Conservation (phyloP, 495 filamentous ascomycete genomes). For the Penicillium angulare region DNA sequence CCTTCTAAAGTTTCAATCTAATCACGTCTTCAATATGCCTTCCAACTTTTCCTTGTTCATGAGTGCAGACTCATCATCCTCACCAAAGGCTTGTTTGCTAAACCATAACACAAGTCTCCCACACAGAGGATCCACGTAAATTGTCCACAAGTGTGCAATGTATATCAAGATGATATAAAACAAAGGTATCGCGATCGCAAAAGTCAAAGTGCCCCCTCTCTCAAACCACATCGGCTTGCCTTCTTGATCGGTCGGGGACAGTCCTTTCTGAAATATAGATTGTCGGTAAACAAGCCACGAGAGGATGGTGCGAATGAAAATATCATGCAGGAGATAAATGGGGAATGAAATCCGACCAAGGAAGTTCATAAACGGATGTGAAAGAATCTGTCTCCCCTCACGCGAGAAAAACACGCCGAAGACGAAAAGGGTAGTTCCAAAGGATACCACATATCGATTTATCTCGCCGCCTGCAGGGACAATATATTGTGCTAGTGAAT, state of each 20-base stretch:
- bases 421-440: background rate
- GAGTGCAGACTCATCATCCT: background rate
- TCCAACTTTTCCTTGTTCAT: background rate
- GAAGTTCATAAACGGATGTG: conserved; percentile 11
- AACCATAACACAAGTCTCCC: conserved; percentile 11
- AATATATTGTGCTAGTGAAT: background rate
- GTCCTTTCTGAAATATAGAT: conserved; percentile 1
- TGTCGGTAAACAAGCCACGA: conserved; percentile 11
- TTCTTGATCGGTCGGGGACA: conserved; percentile 4
- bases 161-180: conserved; percentile 10
- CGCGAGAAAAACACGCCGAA: conserved; percentile 12
- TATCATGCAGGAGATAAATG: conserved; percentile 19
- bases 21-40: background rate
- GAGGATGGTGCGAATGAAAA: conserved; percentile 18
- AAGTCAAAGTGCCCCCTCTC: conserved; percentile 1
- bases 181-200: background rate
- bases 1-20: too few species aligned
- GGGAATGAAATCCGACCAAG: conserved; percentile 21
- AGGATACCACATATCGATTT: background rate
- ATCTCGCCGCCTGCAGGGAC: background rate
- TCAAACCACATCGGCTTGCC: conserved; percentile 4
- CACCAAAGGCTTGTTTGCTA: conserved; percentile 6
- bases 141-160: conserved; percentile 9
- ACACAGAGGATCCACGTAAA: conserved; percentile 12
- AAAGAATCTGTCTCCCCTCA: conserved; percentile 9